Base-by-base conservation (phyloP, 768 basidiomycete species). In the Tubosaeta sp. region DNA sequence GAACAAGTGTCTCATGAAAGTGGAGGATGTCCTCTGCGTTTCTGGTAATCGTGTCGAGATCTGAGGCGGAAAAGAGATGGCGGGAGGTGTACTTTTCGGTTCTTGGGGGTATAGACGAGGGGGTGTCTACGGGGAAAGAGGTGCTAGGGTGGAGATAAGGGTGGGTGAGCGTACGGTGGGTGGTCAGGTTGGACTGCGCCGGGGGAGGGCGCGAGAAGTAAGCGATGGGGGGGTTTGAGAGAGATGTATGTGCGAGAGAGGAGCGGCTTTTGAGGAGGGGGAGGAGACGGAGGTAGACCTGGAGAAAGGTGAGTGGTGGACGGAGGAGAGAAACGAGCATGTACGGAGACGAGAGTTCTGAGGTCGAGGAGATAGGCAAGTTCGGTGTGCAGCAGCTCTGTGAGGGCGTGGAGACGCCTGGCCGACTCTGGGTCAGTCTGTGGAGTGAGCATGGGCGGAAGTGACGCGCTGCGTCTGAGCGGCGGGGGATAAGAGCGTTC, bases 371-470 rank as follows among this genome's bases (percentile, higher is more conserved):
- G 76, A 66, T 97, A 98, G 7, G 83, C 82, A 17, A 82, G 74
- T 73, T 98, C 95, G 1, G 93, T 95, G 52, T 81, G 75, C 25
- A 97, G 76, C 37, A 98, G 74, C 70, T 97, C 95, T 58, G 83
- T 76, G 46, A 97, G 78, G 6, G 91, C 88, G 61, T 97, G 86
- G 56, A 79, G 85, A 50, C 73, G 77, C 45, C 82, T 66, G 13
- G 74, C 58, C 33, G 73, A 63, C 44, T 85, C 83, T 32, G 27
- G 43, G 43, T 44, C 51, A 49, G 12, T 53, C 49, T 6, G 46
- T 10, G 17, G 33, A 16, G 47, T 53, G 60, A 14, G 32, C 59
- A 74, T 68, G 32, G 61, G 52, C 27, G 80, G 77, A n/a, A 72
- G 68, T 1, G 80, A 80, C 35, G 68, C 65, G 46, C 70, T 69